Base-by-base conservation (phyloP, 2,329 filamentous ascomycete species). In the Xylaria polymorpha region DNA sequence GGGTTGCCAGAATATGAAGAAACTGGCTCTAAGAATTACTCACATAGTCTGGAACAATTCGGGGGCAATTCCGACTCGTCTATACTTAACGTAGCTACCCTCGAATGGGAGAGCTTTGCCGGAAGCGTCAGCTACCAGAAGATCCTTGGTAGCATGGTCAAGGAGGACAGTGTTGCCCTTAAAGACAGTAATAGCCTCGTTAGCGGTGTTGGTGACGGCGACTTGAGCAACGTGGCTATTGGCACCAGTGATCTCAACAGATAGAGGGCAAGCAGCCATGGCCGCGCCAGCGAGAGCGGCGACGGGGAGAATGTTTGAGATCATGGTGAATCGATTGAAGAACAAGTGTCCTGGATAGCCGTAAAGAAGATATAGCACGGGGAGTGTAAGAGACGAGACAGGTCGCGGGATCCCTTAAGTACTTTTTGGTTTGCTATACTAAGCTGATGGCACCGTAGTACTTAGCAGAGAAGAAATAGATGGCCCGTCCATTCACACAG, bases 261-360 rank as follows among this genome's bases (percentile, higher is more conserved):
- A 65, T 29, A 73, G 67, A 60, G 71, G 71, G 70, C 71, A 73
- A 51, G 70, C 70, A 59, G 71, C 71, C 63, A 73, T 71, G 18
- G 71, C 71, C 22, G 66, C 67, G 65, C 71, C 71, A n/a, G 70
- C 71, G 2, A 72, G 63, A 44, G 70, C 70, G 41, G 60, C 71
- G 22, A 71, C 67, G 18, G 71, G 66, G 48, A 73, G 58, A 29
- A 73, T 62, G n/a, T 72, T 70, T 35, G 71, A 70, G 48, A 73
- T 62, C 71, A 73, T 73, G 20, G 10, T 70, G 71, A 69, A 60
- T 9, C 48, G 41, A 22, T 39, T 57, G 20, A 44, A 43, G 44
- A 14, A 61, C 10, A 61, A 57, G 39, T 55, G 44, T 22, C 20
- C n/a, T 62, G 14, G 67, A 57, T 55, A 58, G 53, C 14, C 58